phyloP scores from a whole-genome alignment of 1,284 basidiomycete genomes.

The Sphagnurus paluster region DNA sequence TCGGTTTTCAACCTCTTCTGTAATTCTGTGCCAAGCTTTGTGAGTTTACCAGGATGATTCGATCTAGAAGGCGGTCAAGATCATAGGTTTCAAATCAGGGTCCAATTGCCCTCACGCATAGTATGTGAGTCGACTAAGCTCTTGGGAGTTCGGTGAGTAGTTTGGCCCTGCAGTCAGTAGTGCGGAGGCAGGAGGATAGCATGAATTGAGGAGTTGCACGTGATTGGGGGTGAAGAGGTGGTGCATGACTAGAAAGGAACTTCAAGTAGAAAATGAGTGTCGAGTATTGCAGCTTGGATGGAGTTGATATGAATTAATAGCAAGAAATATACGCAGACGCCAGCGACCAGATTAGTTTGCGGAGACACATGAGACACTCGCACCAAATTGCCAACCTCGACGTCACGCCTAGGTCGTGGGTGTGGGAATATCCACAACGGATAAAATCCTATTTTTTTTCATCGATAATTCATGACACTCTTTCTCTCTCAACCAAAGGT shows the following conservation, averaged over 20 bases:
- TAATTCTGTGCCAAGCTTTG: constrained; percentile 83
- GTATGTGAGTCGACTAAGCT: constrained; percentile 90
- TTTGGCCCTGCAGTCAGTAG: constrained; percentile 77
- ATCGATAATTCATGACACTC: not conserved
- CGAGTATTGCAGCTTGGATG: constrained; percentile 7
- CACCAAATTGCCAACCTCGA: constrained; percentile 1
- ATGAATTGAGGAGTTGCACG: constrained; percentile 83
- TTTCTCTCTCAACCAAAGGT: constrained; percentile 15
- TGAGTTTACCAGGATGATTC: constrained; percentile 87
- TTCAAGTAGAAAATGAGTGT: constrained; percentile 25
- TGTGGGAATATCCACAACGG: constrained; percentile 5
- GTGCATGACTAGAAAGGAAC: constrained; percentile 36
- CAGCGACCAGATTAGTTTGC: constrained; percentile 2
- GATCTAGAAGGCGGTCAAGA: constrained; percentile 36
- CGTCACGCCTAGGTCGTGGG: constrained; percentile 16
- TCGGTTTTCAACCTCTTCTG: constrained; percentile 78
- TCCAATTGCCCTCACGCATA: constrained; percentile 58
- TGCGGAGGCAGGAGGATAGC: constrained; percentile 86
- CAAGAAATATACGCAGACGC: constrained; percentile 10
- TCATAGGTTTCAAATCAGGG: not conserved
- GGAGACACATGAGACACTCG: constrained; percentile 10
- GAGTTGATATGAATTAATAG: constrained; percentile 11
- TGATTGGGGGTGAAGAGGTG: constrained; percentile 82
- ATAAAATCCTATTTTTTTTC: constrained; percentile 8
- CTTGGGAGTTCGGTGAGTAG: constrained; percentile 86